Base-by-base conservation (phyloP, 2,329 filamentous ascomycete species). In the Botryotinia narcissicola region DNA sequence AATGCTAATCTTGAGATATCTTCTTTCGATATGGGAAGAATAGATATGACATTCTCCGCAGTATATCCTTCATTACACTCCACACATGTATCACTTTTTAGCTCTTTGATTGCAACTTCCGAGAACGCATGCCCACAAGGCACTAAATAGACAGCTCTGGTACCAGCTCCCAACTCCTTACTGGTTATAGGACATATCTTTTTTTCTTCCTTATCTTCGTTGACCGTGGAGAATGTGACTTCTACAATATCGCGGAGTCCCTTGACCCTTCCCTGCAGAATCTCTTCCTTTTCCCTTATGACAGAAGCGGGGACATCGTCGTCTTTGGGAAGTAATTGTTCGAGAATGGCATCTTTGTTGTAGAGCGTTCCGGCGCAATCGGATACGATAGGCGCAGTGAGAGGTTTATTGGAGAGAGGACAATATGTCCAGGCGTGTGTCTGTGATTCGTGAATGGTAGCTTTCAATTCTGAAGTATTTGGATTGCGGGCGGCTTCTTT, bases 91-190 rank as follows among this genome's bases (percentile, higher is more conserved):
- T 86, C 85, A 76, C 92, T 91, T 37, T 86, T 86, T n/a, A 97
- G 89, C 82, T 96, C 93, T 77, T 91, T 92, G 77, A 98, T 91
- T 12, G 94, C 94, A 71, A 90, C 90, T 75, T 97, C 94, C 0
- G 93, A 91, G 83, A 98, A 98, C 0, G 93, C 95, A 84, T 99
- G 97, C 0, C 96, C 97, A 79, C 96, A 99, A 0, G 96, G 96
- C 7, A 98, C 93, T 4, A 99, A 80, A 79, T 98, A 99, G 1
- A 97, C 93, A 0, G 94, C 87, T 82, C 92, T 95, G 25, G 91
- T 90, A 8, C 87, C 86, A 0, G 94, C 90, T 0, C 96, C 96
- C 37, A 99, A 84, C 81, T 92, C 91, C 81, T 97, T 97, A 79
- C 92, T 89, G 2, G 95, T 97, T 72, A 98, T 88, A 0, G 95